Percentiles rank a stretch among this genome's conserved stretches.
Conservation (phyloP, 257 asterid species). For the Paraleonurus japonicus region DNA sequence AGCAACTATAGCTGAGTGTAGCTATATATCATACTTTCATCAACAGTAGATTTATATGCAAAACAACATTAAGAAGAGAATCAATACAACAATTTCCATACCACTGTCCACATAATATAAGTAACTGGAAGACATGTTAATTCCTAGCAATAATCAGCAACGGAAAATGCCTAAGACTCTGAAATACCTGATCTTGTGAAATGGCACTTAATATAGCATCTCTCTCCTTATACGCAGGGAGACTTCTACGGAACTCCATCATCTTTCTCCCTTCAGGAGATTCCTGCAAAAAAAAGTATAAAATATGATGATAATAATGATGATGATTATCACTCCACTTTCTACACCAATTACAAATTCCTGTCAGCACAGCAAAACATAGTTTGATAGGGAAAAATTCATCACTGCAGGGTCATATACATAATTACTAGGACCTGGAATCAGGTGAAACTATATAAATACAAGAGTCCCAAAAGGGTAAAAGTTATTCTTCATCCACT, state of each 20-base stretch:
- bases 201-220: constrained; percentile 71
- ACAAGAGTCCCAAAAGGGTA: constrained; percentile 5
- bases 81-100: constrained; percentile 2
- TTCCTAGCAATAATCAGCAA: constrained; percentile 20
- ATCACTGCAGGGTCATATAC: neutral
- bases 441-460: neutral
- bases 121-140: constrained; percentile 2
- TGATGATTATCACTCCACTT: constrained; percentile 13
- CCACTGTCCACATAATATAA: constrained; percentile 12
- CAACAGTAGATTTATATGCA: neutral
- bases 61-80: constrained; percentile 9
- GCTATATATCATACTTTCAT: neutral
- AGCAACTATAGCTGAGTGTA: neutral
- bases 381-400: neutral
- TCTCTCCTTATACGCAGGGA: constrained; percentile 87
- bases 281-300: constrained; percentile 45
- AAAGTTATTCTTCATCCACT: neutral
- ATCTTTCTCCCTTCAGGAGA: constrained; percentile 74
- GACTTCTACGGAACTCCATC: constrained; percentile 65
- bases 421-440: constrained; percentile 9
- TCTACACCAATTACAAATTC: constrained; percentile 22
- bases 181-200: constrained; percentile 72
- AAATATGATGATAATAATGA: neutral
- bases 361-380: constrained; percentile 8
- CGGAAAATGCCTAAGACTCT: constrained; percentile 17